Percentiles rank a stretch among this genome's conserved stretches.
Conservation (phyloP, 148 eudicot genomes). For the Rhododendron mucronatum region DNA sequence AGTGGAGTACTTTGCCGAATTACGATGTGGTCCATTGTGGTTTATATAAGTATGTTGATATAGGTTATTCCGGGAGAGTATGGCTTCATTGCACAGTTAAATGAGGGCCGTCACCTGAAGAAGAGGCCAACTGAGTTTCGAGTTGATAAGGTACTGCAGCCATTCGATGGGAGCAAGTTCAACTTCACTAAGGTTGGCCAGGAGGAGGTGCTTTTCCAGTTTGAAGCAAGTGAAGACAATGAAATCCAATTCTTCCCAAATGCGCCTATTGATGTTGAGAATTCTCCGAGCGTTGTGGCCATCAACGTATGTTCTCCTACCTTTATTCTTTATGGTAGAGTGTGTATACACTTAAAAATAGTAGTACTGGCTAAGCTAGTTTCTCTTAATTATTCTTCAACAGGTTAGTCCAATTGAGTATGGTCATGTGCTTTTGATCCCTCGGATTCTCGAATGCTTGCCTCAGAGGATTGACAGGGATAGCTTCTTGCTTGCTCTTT, state of each 20-base stretch:
- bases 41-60: not conserved
- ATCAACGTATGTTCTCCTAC: slow-evolving; percentile 54
- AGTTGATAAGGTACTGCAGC: slow-evolving; percentile 84
- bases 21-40: not conserved
- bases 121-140: slow-evolving; percentile 90
- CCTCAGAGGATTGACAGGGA: slow-evolving; percentile 82
- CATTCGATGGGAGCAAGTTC: slow-evolving; percentile 84
- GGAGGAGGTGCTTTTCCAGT: slow-evolving; percentile 89
- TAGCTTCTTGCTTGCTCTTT: slow-evolving; percentile 77
- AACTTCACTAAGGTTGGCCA: slow-evolving; percentile 95
- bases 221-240: slow-evolving; percentile 58
- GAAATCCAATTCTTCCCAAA: slow-evolving; percentile 51
- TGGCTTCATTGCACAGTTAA: slow-evolving; percentile 93
- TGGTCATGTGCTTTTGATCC: slow-evolving; percentile 92
- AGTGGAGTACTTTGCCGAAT: not conserved
- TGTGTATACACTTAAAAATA: not conserved
- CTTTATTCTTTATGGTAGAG: not conserved
- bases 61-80: slow-evolving; percentile 71
- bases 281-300: slow-evolving; percentile 77
- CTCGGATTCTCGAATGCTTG: slow-evolving; percentile 71
- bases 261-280: slow-evolving; percentile 52
- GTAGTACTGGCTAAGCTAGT: not conserved
- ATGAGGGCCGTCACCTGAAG: slow-evolving; percentile 93
- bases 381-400: slow-evolving; percentile 7
- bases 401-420: slow-evolving; percentile 98